A percentile compares a stretch with the other conserved stretches of the same genome.
Evolutionary conservation across 805 yeast species (phyloP).

Genomic region (Vanderwaltozyma verrucispora): DNA sequence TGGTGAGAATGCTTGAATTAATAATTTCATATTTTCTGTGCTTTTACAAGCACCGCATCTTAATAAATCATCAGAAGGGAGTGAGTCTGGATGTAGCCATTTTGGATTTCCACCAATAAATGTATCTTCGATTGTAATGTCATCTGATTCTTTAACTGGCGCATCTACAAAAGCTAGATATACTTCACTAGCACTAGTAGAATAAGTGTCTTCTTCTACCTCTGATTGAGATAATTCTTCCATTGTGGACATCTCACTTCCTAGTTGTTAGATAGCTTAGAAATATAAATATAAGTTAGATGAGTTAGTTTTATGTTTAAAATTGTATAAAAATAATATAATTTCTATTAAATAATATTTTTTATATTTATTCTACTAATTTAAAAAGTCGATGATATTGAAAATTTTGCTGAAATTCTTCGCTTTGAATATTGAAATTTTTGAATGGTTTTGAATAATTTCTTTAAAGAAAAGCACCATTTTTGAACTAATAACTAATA

Average conservation of each 20-base stretch:
- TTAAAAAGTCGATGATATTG: too few relatives aligned
- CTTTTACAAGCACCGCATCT: conserved; percentile 56
- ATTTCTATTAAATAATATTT: too few relatives aligned
- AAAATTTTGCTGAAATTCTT: too few relatives aligned
- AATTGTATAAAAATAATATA: too few relatives aligned
- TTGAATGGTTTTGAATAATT: too few relatives aligned
- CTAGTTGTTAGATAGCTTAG: too few relatives aligned
- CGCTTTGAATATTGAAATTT: too few relatives aligned
- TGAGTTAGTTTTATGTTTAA: too few relatives aligned
- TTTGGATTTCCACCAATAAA: conserved; percentile 66
- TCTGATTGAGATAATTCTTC: conserved; percentile 14
- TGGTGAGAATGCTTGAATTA: conserved; percentile 76
- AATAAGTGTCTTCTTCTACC: conserved; percentile 14
- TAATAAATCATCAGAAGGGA: conserved; percentile 43
- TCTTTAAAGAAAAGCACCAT: too few relatives aligned
- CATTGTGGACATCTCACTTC: conserved; percentile 2
- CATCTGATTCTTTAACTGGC: conserved; percentile 38
- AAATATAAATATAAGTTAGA: too few relatives aligned
- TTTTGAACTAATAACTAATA: too few relatives aligned
- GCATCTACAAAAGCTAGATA: conserved; percentile 58
- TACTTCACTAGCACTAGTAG: conserved; percentile 29
- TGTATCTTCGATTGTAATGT: conserved; percentile 42
- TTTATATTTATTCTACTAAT: too few relatives aligned
- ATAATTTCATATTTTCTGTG: conserved; percentile 44
- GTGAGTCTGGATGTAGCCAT: conserved; percentile 58